A percentile compares a stretch with the other conserved stretches of the same genome.
Conservation (phyloP, 148 eudicot species). For the Polygonum aviculare region DNA sequence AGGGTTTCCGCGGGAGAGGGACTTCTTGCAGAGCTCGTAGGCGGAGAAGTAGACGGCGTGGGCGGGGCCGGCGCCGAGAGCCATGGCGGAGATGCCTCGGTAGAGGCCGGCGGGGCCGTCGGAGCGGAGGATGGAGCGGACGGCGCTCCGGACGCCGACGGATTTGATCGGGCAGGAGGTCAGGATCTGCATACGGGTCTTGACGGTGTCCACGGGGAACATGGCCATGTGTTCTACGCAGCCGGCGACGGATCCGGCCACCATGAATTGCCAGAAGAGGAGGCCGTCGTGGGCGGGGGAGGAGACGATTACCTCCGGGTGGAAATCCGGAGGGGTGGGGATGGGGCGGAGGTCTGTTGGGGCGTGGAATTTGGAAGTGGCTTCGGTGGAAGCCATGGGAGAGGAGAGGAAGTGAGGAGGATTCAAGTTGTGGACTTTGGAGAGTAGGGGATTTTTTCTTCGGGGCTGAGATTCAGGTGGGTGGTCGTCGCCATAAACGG, state of each 20-base stretch:
- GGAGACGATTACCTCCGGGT: constrained; percentile 19
- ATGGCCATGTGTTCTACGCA: constrained; percentile 87
- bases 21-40: constrained; percentile 67
- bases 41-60: constrained; percentile 86
- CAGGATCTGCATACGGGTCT: constrained; percentile 87
- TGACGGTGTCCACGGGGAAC: constrained; percentile 84
- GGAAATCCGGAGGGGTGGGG: constrained; percentile 30
- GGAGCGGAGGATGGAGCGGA: constrained; percentile 39
- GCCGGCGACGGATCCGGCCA: constrained; percentile 88
- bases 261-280: constrained; percentile 74
- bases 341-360: constrained; percentile 38
- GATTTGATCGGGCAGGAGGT: constrained; percentile 72
- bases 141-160: constrained; percentile 34
- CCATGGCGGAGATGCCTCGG: constrained; percentile 90
- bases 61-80: constrained; percentile 93
- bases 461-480: background rate
- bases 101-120: constrained; percentile 66
- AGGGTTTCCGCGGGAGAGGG: constrained; percentile 32
- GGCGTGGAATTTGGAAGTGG: constrained; percentile 33
- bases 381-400: constrained; percentile 28
- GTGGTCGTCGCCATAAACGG: background rate
- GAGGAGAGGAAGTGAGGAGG: background rate
- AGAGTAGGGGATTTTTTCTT: background rate
- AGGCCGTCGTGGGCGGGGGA: constrained; percentile 60
- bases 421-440: background rate